A percentile compares a stretch with the other conserved stretches of the same genome.
phyloP scores from a whole-genome alignment of 2,329 filamentous ascomycete genomes.

The Penicillium sp. region DNA sequence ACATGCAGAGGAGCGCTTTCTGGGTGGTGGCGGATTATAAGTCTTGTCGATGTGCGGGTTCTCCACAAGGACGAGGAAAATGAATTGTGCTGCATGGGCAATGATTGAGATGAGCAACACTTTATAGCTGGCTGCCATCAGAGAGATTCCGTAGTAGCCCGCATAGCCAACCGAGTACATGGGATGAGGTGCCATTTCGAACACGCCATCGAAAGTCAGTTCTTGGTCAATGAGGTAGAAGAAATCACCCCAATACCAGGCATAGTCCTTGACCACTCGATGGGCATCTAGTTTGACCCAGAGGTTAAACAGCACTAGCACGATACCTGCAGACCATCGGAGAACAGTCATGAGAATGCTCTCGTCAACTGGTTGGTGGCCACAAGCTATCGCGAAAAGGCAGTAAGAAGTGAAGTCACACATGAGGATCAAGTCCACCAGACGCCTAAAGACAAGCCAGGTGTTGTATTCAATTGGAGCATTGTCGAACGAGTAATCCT shows the following conservation, averaged over 20 bases:
- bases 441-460: slow-evolving; percentile 91
- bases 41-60: slow-evolving; percentile 98
- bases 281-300: slow-evolving; percentile 99
- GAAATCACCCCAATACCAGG: slow-evolving; percentile 99
- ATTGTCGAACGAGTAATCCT: slow-evolving; percentile 89
- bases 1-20: slow-evolving; percentile 49
- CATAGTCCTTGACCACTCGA: slow-evolving; percentile 96
- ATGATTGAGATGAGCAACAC: slow-evolving; percentile 95
- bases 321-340: slow-evolving; percentile 76
- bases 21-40: slow-evolving; percentile 84
- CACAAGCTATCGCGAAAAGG: slow-evolving; percentile 89
- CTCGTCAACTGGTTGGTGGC: slow-evolving; percentile 72
- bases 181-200: slow-evolving; percentile 97
- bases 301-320: slow-evolving; percentile 86
- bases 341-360: slow-evolving; percentile 64
- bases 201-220: slow-evolving; percentile 96
- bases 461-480: slow-evolving; percentile 98
- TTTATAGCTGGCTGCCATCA: slow-evolving; percentile 97
- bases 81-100: slow-evolving; percentile 91
- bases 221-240: slow-evolving; percentile 98
- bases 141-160: slow-evolving; percentile 95
- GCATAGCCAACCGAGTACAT: slow-evolving; percentile 99
- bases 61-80: slow-evolving; percentile 87
- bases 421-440: slow-evolving; percentile 97
- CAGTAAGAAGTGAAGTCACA: slow-evolving; percentile 98